These are phyloP conservation scores for Noccaea bulbosa DNA, from an alignment of 345 rosid species.

Conservation along the genomic window DNA sequence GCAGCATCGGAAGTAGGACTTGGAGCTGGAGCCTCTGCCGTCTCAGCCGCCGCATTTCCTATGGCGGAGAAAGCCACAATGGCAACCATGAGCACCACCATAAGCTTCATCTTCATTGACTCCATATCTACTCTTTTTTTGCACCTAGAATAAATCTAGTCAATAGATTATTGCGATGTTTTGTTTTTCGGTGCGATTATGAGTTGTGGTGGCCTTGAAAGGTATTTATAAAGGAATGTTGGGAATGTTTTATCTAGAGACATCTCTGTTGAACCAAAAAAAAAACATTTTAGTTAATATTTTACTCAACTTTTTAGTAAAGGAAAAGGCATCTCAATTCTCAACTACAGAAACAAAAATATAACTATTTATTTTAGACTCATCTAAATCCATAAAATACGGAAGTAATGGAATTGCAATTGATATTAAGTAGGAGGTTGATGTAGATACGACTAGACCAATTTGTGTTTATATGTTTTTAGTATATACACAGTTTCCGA, in stretches of 20 bases:
- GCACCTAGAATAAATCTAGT: conserved; percentile 16
- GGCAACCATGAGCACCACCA: conserved; percentile 41
- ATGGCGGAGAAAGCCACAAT: conserved; percentile 44
- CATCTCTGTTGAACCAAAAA: background rate
- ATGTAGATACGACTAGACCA: background rate
- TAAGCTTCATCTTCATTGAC: conserved; percentile 43
- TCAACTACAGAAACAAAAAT: conserved; percentile 20
- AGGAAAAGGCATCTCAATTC: conserved; percentile 34
- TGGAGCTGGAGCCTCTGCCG: conserved; percentile 45
- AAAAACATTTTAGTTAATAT: conserved; percentile 6
- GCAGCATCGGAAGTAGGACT: conserved; percentile 47
- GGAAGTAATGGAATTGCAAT: background rate
- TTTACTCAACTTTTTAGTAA: conserved; percentile 34
- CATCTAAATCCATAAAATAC: background rate
- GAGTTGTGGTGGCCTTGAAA: conserved; percentile 36
- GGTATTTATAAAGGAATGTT: conserved; percentile 34
- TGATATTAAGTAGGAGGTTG: background rate
- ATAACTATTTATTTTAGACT: background rate
- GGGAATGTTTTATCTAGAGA: conserved; percentile 24
- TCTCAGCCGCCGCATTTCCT: conserved; percentile 38
- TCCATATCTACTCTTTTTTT: conserved; percentile 28
- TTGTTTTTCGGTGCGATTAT: conserved; percentile 7
- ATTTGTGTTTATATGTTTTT: background rate
- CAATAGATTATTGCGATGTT: background rate
- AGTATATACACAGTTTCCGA: background rate